phyloP scores from a whole-genome alignment of 257 asterid genomes.

The Phtheirospermum japonicum region DNA sequence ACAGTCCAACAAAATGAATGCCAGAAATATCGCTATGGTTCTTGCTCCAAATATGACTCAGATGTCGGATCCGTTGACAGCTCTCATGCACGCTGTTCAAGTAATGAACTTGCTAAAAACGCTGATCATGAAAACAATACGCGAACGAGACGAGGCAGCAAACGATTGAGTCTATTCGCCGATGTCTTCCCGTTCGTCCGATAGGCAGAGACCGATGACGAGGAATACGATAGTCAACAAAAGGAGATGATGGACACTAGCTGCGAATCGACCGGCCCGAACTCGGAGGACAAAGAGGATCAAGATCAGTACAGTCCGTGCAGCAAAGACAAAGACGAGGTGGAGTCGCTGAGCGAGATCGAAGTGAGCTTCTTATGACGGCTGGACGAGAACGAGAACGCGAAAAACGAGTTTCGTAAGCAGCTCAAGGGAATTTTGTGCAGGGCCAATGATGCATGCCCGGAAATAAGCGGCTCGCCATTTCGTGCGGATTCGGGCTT shows the following conservation, averaged over 20 bases:
- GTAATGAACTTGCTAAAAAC: slow-evolving; percentile 92
- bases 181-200: slow-evolving; percentile 56
- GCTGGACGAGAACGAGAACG: no score
- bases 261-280: slow-evolving; percentile 56
- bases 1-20: no score
- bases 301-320: slow-evolving; percentile 31
- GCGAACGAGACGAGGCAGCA: slow-evolving; percentile 74
- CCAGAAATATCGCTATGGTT: slow-evolving; percentile 97
- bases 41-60: slow-evolving; percentile 96
- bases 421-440: no score
- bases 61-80: slow-evolving; percentile 89
- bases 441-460: no score
- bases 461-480: no score
- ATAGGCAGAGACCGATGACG: slow-evolving; percentile 46
- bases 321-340: slow-evolving; percentile 57
- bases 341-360: slow-evolving; percentile 68
- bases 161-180: slow-evolving; percentile 57
- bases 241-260: slow-evolving; percentile 78
- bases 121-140: slow-evolving; percentile 62
- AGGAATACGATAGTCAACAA: slow-evolving; percentile 61
- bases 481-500: no score
- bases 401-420: no score
- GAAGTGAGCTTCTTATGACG: no score
- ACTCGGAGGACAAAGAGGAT: no score
- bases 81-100: no score